Evolutionary conservation across 1,284 basidiomycete species (phyloP).

Genomic region (Apiotrichum brassicae): DNA sequence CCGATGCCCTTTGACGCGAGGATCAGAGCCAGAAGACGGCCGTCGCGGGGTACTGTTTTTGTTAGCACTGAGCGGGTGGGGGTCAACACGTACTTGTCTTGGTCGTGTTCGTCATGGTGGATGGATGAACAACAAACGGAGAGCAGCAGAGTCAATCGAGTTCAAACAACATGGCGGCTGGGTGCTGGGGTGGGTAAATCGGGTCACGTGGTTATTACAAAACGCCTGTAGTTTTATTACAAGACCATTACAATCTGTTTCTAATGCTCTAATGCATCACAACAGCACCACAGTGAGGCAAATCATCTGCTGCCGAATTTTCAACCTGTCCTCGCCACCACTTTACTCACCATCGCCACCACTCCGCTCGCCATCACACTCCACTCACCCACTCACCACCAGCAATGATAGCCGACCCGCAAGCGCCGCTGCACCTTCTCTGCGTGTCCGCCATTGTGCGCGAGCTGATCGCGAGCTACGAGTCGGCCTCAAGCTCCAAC

Average conservation of each 20-base stretch:
- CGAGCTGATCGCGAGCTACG: conserved; percentile 66
- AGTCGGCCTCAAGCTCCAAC: conserved; percentile 26
- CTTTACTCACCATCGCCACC: background rate
- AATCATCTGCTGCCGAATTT: too few species aligned
- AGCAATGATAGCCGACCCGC: conserved; percentile 48
- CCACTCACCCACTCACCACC: background rate
- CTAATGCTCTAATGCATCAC: too few species aligned
- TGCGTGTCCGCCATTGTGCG: conserved; percentile 92
- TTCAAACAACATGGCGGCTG: background rate
- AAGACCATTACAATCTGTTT: too few species aligned
- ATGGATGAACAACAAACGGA: background rate
- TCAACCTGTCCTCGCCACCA: too few species aligned
- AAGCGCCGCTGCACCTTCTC: conserved; percentile 82
- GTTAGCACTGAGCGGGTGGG: background rate
- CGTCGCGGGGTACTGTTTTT: conserved; percentile 64
- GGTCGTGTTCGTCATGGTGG: conserved; percentile 10
- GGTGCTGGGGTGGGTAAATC: too few species aligned
- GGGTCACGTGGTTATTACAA: too few species aligned
- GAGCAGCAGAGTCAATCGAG: background rate
- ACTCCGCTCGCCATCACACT: background rate
- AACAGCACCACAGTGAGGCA: too few species aligned
- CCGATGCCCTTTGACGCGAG: conserved; percentile 90
- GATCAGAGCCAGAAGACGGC: conserved; percentile 83
- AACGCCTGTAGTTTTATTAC: too few species aligned
- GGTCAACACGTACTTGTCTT: conserved; percentile 1